These are phyloP conservation scores for Mrakia hoshinonis DNA, from an alignment of 768 basidiomycete genomes.

Conservation along the genomic window DNA sequence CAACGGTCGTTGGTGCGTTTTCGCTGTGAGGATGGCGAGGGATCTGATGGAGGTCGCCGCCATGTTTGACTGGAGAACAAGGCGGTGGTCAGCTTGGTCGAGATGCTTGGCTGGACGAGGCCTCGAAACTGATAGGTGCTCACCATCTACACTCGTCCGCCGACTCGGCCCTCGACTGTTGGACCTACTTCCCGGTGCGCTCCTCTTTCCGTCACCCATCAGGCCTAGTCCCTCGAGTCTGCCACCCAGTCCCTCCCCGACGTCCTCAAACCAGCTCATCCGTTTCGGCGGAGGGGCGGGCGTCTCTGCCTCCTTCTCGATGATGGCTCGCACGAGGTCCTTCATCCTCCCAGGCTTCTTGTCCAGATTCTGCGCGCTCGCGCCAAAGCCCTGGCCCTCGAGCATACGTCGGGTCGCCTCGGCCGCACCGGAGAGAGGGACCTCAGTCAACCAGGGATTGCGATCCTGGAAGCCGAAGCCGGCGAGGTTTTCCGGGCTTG, in stretches of 20 bases:
- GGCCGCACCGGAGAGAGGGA: conserved; percentile 44
- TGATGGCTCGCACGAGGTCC: conserved; percentile 33
- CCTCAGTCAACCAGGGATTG: conserved; percentile 44
- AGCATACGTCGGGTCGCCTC: conserved; percentile 42
- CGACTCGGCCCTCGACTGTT: conserved; percentile 33
- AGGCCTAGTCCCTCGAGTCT: conserved; percentile 15
- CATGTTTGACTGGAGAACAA: no score
- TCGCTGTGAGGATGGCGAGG: no score
- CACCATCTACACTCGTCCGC: conserved; percentile 31
- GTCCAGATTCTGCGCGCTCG: conserved; percentile 33
- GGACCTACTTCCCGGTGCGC: conserved; percentile 28
- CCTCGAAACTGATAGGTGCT: conserved; percentile 12
- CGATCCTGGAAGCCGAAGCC: conserved; percentile 46
- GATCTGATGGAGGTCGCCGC: no score
- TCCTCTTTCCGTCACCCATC: background rate
- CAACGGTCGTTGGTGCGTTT: no score
- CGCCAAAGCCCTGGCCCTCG: conserved; percentile 27
- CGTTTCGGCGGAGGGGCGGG: conserved; percentile 19
- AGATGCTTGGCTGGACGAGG: background rate
- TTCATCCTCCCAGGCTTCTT: conserved; percentile 31
- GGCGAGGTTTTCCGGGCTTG: conserved; percentile 28
- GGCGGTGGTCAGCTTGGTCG: background rate
- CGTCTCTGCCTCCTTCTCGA: conserved; percentile 28
- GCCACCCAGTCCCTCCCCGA: conserved; percentile 9
- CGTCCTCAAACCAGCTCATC: conserved; percentile 20